Base-by-base conservation (phyloP, 306 rosid species). In the Rubus idaeus region DNA sequence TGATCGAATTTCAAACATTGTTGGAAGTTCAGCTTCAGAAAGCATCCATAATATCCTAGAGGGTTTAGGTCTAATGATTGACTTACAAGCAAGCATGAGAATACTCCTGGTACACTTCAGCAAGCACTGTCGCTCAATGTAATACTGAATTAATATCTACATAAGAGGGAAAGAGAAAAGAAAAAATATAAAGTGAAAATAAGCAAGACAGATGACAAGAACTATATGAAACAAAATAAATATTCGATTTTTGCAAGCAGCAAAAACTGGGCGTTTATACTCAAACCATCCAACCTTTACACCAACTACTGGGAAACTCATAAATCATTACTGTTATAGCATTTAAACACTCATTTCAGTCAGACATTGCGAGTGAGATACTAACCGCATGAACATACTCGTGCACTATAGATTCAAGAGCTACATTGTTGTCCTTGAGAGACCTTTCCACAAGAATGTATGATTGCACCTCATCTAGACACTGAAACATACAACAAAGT, bases 111-210 rank as follows among this genome's bases (percentile, higher is more conserved):
- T 85, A 84, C 98, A 94, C 73, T 94, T 94, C 82, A 94, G 90
- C 87, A 94, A 80, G 91, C 96, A 94, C 75, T 94, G 98, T 5
- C 98, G 86, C 84, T 94, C 98, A 83, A 81, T 87, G 81, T 91
- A 90, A 85, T 91, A 94, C 73, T 92, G 87, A 82, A 94, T 86
- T 30, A 87, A 69, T 74, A 86, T 77, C 98, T 94, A 75, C 85
- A 84, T 52, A 42, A 70, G 65, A 75, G 75, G 61, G 78, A 46
- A 76, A 76, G 55, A 78, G 76, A 65, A 47, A 41, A 69, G 37
- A 30, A 45, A 49, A 11, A 65, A 49, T 51, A 71, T 62, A 37
- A 66, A 61, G 46, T 8, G 67, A 23, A 67, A 76, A 42, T 35
- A 78, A 77, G 65, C 39, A 50, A 51, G 53, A 78, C 17, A 37